Evolutionary conservation across 1,284 basidiomycete species (phyloP), one percentile per base, ranked within the genome.

Genomic region (Athelia sp.): DNA sequence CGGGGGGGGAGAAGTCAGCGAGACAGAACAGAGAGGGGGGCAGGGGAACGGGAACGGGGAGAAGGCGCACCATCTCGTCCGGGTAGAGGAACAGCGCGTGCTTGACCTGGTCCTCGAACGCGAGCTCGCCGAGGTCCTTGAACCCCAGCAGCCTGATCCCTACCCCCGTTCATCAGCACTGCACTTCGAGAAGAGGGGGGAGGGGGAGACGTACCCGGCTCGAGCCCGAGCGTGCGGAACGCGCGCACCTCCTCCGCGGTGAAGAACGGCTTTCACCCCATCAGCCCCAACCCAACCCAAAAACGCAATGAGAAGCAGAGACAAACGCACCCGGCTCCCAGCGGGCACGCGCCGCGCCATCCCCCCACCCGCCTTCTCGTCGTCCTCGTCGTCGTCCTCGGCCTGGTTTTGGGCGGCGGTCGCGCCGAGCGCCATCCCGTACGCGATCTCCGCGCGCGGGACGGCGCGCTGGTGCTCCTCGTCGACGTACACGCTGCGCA

Each of bases 31-130:
- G n/a, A n/a, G n/a, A n/a, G n/a, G n/a, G n/a, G n/a, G n/a, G n/a
- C n/a, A n/a, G n/a, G n/a, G n/a, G n/a, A n/a, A n/a, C n/a, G n/a
- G n/a, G n/a, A n/a, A n/a, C n/a, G n/a, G n/a, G n/a, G n/a, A 38
- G 13, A 45, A 24, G 23, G 47, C 78, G 51, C 53, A 92, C 92
- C 64, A 80, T 72, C 63, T 99, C 96, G 57, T 96, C 88, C 0
- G 96, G 97, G 64, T 94, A 93, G 53, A 99, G 82, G 62, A 99
- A 99, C 47, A 83, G 72, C 0, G 93, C 84, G 66, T 97, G 93
- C 62, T 93, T 96, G 59, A 97, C 71, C 56, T 96, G 96, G 62
- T 97, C 91, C 64, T 93, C 86, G 56, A 93, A 88, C 0, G 70
- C 68, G 1, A 98, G 74, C 51, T 87, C 78, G 3, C 70, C 64